Evolutionary conservation across 352 stramenopile genomes (phyloP).

Genomic region (Nothophytophthora sp.): DNA sequence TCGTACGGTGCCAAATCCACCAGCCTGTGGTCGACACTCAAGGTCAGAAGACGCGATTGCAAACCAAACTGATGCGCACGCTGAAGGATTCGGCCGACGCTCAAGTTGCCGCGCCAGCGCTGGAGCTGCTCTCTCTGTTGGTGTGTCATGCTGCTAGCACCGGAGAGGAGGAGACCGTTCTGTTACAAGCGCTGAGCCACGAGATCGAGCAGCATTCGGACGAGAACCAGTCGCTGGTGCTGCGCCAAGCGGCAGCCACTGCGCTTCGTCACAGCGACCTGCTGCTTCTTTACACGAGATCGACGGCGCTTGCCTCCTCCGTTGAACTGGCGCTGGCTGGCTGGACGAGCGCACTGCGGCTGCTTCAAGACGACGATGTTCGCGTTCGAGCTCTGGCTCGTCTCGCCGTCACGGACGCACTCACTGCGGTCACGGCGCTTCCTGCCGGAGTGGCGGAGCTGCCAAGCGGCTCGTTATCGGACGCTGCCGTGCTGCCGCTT

Average conservation of each 20-base stretch:
- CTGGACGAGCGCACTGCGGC: constrained; percentile 58
- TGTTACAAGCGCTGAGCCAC: constrained; percentile 32
- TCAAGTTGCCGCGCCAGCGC: constrained; percentile 46
- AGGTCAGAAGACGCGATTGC: constrained; percentile 14
- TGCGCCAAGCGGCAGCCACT: constrained; percentile 60
- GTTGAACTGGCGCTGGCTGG: constrained; percentile 39
- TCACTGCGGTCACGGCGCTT: constrained; percentile 11
- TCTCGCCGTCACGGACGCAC: constrained; percentile 35
- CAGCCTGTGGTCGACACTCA: constrained; percentile 11
- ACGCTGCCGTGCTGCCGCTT: constrained; percentile 57
- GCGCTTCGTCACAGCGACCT: constrained; percentile 51
- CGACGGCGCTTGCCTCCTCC: constrained; percentile 1
- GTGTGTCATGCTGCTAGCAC: constrained; percentile 14
- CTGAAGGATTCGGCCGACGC: constrained; percentile 48
- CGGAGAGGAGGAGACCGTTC: constrained; percentile 11
- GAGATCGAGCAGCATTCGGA: constrained; percentile 47
- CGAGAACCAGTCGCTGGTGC: constrained; percentile 55
- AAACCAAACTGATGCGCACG: constrained; percentile 22
- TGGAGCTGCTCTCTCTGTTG: constrained; percentile 63
- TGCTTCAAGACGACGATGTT: constrained; percentile 77
- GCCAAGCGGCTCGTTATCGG: constrained; percentile 26
- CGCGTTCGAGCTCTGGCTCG: constrained; percentile 25
- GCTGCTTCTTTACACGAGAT: constrained; percentile 22
- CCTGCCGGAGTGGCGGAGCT: not conserved
- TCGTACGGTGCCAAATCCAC: constrained; percentile 39